Conservation (phyloP, 2,329 filamentous ascomycete species). For the Scedosporium minutisporum region DNA sequence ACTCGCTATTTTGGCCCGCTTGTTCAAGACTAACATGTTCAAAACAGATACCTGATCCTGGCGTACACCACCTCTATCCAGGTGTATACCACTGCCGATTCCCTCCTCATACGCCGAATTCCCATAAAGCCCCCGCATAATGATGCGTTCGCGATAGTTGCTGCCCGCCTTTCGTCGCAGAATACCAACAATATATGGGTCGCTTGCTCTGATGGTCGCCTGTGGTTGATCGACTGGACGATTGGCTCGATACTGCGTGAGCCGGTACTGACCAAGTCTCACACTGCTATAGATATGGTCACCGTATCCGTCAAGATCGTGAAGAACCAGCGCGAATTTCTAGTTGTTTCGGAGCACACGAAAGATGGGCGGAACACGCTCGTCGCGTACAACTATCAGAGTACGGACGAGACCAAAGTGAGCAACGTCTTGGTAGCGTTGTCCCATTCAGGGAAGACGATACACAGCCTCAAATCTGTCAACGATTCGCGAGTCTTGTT, state of each 20-base stretch:
- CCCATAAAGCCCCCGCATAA: slow-evolving; percentile 29
- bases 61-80: slow-evolving; percentile 67
- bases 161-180: slow-evolving; percentile 27
- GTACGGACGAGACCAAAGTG: neutral
- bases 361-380: neutral
- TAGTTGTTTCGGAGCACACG: slow-evolving; percentile 32
- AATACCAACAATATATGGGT: slow-evolving; percentile 46
- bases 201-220: slow-evolving; percentile 44
- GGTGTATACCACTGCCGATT: slow-evolving; percentile 73
- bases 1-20: neutral
- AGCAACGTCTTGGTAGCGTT: neutral
- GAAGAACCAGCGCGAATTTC: slow-evolving; percentile 29
- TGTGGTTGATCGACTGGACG: slow-evolving; percentile 52
- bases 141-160: slow-evolving; percentile 22
- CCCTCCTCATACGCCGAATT: slow-evolving; percentile 68
- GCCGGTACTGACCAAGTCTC: slow-evolving; percentile 21
- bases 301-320: slow-evolving; percentile 29
- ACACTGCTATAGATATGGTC: slow-evolving; percentile 35
- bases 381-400: neutral
- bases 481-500: neutral
- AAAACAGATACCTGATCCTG: slow-evolving; percentile 59
- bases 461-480: neutral
- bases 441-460: neutral
- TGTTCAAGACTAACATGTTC: neutral
- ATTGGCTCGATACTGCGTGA: slow-evolving; percentile 11